Conservation (phyloP, 495 filamentous ascomycete genomes). For the Polyplosphaeria fusca region DNA sequence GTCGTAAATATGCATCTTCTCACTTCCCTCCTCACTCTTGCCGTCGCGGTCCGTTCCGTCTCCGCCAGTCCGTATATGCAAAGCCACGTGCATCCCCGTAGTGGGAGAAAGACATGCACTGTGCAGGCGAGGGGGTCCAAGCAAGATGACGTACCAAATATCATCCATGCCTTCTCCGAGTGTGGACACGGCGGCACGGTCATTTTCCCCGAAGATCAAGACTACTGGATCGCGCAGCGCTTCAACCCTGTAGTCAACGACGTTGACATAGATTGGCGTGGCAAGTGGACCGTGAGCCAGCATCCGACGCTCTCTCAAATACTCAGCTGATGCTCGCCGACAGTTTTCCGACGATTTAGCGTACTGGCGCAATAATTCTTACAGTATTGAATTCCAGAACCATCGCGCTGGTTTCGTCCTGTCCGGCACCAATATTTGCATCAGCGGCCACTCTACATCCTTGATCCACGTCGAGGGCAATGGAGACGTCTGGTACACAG, state of each 20-base stretch:
- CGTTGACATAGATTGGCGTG: slow-evolving; percentile 48
- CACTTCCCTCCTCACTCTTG: too few relatives aligned
- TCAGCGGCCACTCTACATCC: slow-evolving; percentile 52
- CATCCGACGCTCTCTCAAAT: not conserved
- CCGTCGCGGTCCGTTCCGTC: not conserved
- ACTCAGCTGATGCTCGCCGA: not conserved
- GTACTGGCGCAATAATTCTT: slow-evolving; percentile 57
- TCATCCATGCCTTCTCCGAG: slow-evolving; percentile 49
- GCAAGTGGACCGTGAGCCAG: slow-evolving; percentile 25
- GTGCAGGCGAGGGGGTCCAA: slow-evolving; percentile 34
- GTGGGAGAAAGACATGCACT: slow-evolving; percentile 27
- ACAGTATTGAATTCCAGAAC: slow-evolving; percentile 56
- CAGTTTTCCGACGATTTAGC: slow-evolving; percentile 52
- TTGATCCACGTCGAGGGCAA: slow-evolving; percentile 56
- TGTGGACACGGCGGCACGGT: slow-evolving; percentile 53
- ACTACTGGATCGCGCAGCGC: slow-evolving; percentile 50
- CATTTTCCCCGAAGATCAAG: slow-evolving; percentile 51
- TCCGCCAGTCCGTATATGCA: slow-evolving; percentile 7
- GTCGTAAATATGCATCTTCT: too few relatives aligned
- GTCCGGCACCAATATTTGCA: slow-evolving; percentile 48
- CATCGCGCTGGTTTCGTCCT: slow-evolving; percentile 54
- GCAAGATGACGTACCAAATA: slow-evolving; percentile 50
- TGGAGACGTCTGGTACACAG: slow-evolving; percentile 47
- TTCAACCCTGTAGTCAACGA: slow-evolving; percentile 51
- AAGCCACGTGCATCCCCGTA: not conserved